Percentiles rank a stretch among this genome's conserved stretches.
phyloP scores from a whole-genome alignment of 805 yeast species.

The Sungouiella blattae region DNA sequence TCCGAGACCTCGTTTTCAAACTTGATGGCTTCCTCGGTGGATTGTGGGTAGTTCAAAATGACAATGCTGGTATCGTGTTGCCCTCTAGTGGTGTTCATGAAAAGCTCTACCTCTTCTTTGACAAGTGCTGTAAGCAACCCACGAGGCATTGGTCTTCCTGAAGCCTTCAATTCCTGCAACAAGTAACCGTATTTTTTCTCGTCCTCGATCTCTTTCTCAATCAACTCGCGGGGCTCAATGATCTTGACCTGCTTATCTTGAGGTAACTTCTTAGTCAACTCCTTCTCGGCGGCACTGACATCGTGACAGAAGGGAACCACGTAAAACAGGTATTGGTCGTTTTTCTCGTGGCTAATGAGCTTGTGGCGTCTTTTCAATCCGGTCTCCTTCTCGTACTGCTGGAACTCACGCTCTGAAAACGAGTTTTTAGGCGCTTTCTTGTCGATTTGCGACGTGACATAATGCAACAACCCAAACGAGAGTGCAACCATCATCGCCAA shows the following conservation, averaged over 20 bases:
- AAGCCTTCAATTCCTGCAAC: slow-evolving; percentile 40
- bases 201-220: slow-evolving; percentile 43
- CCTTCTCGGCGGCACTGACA: slow-evolving; percentile 11
- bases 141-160: slow-evolving; percentile 29
- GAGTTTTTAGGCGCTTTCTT: slow-evolving; percentile 34
- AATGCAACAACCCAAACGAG: slow-evolving; percentile 29
- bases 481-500: slow-evolving; percentile 32
- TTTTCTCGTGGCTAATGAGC: slow-evolving; percentile 34
- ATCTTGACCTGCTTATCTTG: slow-evolving; percentile 28
- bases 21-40: slow-evolving; percentile 62
- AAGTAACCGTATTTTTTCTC: slow-evolving; percentile 51
- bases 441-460: slow-evolving; percentile 27
- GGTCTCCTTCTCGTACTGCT: slow-evolving; percentile 44
- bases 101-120: slow-evolving; percentile 33
- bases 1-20: slow-evolving; percentile 69
- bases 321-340: slow-evolving; percentile 40
- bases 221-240: slow-evolving; percentile 50
- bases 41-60: slow-evolving; percentile 56
- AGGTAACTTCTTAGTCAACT: slow-evolving; percentile 10
- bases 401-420: slow-evolving; percentile 48
- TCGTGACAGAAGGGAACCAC: slow-evolving; percentile 32
- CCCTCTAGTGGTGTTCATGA: slow-evolving; percentile 33
- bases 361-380: slow-evolving; percentile 51
- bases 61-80: slow-evolving; percentile 46
- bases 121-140: slow-evolving; percentile 53